Evolutionary conservation across 2,329 filamentous ascomycete genomes (phyloP).

Genomic region (Fusarium setosum): DNA sequence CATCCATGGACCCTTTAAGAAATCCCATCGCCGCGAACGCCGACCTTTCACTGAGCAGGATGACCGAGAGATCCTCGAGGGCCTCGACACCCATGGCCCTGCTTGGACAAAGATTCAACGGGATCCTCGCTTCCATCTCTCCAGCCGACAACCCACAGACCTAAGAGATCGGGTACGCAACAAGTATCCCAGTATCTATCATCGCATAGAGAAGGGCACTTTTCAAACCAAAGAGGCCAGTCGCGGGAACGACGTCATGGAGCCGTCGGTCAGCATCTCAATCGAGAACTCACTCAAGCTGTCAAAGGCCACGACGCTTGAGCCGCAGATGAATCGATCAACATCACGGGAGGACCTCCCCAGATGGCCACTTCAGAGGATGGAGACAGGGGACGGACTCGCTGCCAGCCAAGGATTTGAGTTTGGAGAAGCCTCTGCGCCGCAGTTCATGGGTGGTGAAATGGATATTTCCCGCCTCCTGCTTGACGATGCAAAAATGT

Average conservation of each 20-base stretch:
- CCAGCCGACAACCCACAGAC: conserved; percentile 70
- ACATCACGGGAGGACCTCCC: conserved; percentile 61
- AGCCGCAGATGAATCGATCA: conserved; percentile 53
- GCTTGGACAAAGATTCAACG: conserved; percentile 75
- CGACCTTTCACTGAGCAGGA: conserved; percentile 72
- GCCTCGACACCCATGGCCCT: conserved; percentile 69
- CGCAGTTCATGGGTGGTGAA: conserved; percentile 60
- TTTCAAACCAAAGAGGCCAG: conserved; percentile 58
- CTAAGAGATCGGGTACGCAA: conserved; percentile 72
- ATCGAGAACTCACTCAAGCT: conserved; percentile 59
- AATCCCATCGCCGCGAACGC: conserved; percentile 69
- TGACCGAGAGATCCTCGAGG: conserved; percentile 70
- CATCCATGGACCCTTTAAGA: conserved; percentile 71
- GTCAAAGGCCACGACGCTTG: conserved; percentile 51
- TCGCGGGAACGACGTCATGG: conserved; percentile 57
- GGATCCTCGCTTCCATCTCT: conserved; percentile 68
- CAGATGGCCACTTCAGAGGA: conserved; percentile 54
- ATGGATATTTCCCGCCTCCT: conserved; percentile 72
- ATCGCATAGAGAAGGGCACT: conserved; percentile 65
- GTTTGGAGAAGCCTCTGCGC: conserved; percentile 54
- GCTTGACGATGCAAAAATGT: conserved; percentile 61
- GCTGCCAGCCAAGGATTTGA: conserved; percentile 52
- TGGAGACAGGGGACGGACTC: conserved; percentile 44
- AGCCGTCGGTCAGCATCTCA: conserved; percentile 63
- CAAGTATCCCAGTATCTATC: conserved; percentile 70